Base-by-base conservation (phyloP, 495 filamentous ascomycete species). In the Hypoxylon fuscum region DNA sequence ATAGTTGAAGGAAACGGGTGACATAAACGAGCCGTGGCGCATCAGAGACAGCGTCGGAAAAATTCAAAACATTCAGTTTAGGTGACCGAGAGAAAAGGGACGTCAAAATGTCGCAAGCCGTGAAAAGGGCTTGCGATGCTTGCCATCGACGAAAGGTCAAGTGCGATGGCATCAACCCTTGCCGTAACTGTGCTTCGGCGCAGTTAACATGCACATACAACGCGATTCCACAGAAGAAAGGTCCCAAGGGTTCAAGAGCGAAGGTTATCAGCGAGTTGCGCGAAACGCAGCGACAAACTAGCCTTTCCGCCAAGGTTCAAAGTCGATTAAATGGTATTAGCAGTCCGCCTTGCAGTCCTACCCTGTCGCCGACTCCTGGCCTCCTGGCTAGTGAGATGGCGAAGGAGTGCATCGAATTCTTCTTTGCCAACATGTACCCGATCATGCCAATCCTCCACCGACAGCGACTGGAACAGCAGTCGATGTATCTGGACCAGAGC, bases 121-220 rank as follows among this genome's bases (percentile, higher is more conserved):
- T 84, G 59, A 89, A 90, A 72, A 76, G 86, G 66, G 90, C 89
- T 42, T 93, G 89, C 80, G 90, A 91, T 74, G 88, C 87, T 71
- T 95, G 90, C 75, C 90, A 93, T 75, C 85, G 90, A 35, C 86
- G 90, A 53, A 95, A 93, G 75, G 87, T 93, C 70, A 90, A 90
- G 73, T 91, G 89, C 71, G 85, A 90, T 71, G 86, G 84, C 49
- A 79, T 85, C 68, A 85, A 82, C 66, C 85, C 88, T n/a, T 92
- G 88, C 73, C 83, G 83, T 41, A 89, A 90, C 69, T 92, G 90
- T 72, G 77, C 79, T 22, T 79, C 81, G 18, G 86, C 88, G 6
- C 85, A 87, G 49, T 76, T 95, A 25, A 79, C 79, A 2, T 93
- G 91, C 79, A 92, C 89, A 14, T 91, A 90, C 80, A 87, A 91